Evolutionary conservation across 176 grass and related monocot genomes (phyloP), one percentile per base, ranked within the genome.

Genomic region (Eleusine coracana): DNA sequence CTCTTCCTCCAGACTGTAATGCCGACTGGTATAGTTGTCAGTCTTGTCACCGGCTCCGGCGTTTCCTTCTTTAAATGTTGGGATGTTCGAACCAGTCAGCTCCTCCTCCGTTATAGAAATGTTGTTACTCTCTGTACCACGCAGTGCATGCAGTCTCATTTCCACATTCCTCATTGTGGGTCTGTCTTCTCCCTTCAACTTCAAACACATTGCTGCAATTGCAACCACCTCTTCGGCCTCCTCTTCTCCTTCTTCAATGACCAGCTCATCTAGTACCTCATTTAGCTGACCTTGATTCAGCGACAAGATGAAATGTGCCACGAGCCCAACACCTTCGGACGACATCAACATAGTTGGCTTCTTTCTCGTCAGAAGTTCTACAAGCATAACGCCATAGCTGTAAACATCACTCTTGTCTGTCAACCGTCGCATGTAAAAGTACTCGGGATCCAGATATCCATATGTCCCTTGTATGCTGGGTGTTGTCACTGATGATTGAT

Each of bases 361-460:
- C 21, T 77, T 77, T 72, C 92, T 75, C 11, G 92, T 94, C 23
- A 94, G 64, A 3, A 94, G 37, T 21, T 94, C 92, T 6, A 94
- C 85, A 76, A 93, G 88, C 78, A 91, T 86, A 20, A 94, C 86
- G 12, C 88, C 88, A 0, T 76, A 91, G 63, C 92, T 91, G 17
- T 88, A 94, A 13, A 94, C 88, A 70, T 94, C 92, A 5, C 92
- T 94, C 71, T 91, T 94, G 7, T 94, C 83, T 0, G 86, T 94
- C 68, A 94, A n/a, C 54, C 74, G 50, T 17, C 88, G 38, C 16
- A 86, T 77, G 2, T 86, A 74, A 49, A 77, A 94, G 37, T 87
- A 94, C 76, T 88, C 82, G 2, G 91, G 91, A 70, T 90, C 91
- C 6, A 94, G 21, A 60, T 94, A 94, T 2, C 88, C 91, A 38